Evolutionary conservation across 495 filamentous ascomycete genomes (phyloP).

Genomic region (Penicillium coffeae): DNA sequence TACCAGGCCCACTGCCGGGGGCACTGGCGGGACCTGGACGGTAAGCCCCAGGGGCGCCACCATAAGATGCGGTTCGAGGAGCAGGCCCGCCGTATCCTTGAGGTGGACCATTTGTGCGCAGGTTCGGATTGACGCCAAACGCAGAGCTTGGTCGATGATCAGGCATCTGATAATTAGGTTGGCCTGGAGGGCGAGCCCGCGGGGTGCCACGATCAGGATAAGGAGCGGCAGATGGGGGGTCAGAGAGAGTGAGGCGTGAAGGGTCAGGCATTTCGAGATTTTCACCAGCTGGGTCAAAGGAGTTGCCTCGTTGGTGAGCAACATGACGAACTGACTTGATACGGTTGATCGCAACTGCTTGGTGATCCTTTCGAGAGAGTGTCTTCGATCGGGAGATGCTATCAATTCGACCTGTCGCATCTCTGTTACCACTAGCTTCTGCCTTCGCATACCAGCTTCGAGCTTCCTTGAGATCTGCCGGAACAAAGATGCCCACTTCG

Average conservation of each 20-base stretch:
- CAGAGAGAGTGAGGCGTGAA: conserved; percentile 39
- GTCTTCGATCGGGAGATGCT: conserved; percentile 82
- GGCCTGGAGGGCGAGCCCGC: conserved; percentile 57
- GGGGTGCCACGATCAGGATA: conserved; percentile 40
- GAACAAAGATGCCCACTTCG: conserved; percentile 89
- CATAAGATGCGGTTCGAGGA: conserved; percentile 31
- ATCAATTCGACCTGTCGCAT: conserved; percentile 77
- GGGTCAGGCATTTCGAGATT: conserved; percentile 74
- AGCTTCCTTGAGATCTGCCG: conserved; percentile 76
- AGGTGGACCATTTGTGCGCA: conserved; percentile 39
- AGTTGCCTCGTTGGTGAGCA: conserved; percentile 65
- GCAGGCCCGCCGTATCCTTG: conserved; percentile 23
- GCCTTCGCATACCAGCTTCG: conserved; percentile 88
- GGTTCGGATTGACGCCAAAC: conserved; percentile 58
- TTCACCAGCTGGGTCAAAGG: conserved; percentile 49
- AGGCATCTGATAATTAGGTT: conserved; percentile 52
- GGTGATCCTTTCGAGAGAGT: conserved; percentile 85
- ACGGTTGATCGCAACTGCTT: conserved; percentile 79
- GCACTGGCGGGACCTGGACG: conserved; percentile 36
- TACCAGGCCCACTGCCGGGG: conserved; percentile 20
- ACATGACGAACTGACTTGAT: conserved; percentile 88
- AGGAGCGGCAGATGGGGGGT: conserved; percentile 36
- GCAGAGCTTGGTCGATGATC: conserved; percentile 59
- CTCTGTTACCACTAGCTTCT: conserved; percentile 85
- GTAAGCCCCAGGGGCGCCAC: conserved; percentile 21